Evolutionary conservation across 768 basidiomycete genomes (phyloP), one percentile per base, ranked within the genome.

Genomic region (Mycena polygramma): DNA sequence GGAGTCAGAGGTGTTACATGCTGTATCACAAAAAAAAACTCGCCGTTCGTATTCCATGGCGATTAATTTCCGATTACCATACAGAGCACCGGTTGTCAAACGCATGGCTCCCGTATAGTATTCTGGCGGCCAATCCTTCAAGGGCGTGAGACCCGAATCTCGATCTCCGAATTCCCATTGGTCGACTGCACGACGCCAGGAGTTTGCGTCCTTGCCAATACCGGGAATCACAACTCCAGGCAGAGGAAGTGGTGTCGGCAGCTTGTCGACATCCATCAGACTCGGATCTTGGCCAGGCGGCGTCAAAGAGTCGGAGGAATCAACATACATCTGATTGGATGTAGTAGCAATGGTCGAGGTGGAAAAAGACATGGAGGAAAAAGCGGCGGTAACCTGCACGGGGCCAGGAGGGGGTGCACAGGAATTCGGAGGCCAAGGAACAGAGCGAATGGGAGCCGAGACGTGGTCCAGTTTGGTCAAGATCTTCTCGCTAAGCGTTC

Each of bases 141-240:
- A 61, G 6, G 78, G 73, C 3, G 51, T 43, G 7, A 75, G 19
- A 13, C 75, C 76, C 4, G 55, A 63, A 8, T 22, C 30, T 7
- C 75, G 72, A 41, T 77, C 77, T 5, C 69, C 76, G 10, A 76
- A 41, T 6, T 77, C 65, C 80, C 79, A 81, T 53, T 81, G 80
- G 37, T 70, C 37, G 13, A 80, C 52, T 1, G 79, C 79, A 10
- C 41, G 52, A 13, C 54, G 41, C 80, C 80, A 81, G 22, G 78
- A 73, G 0, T 67, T 68, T 2, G 35, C 37, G 20, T 64, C 72
- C n/a, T 49, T 53, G 1, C 63, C 65, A 24, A 81, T 66, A 30
- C 74, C 57, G 0, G 78, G 75, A 35, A 80, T 78, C 2, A 53
- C 36, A 0, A 74, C 71, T 7, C 71, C 76, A 1, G 75, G 64